Evolutionary conservation across 805 yeast species (phyloP).

Genomic region (Starmerella scarabaei): DNA sequence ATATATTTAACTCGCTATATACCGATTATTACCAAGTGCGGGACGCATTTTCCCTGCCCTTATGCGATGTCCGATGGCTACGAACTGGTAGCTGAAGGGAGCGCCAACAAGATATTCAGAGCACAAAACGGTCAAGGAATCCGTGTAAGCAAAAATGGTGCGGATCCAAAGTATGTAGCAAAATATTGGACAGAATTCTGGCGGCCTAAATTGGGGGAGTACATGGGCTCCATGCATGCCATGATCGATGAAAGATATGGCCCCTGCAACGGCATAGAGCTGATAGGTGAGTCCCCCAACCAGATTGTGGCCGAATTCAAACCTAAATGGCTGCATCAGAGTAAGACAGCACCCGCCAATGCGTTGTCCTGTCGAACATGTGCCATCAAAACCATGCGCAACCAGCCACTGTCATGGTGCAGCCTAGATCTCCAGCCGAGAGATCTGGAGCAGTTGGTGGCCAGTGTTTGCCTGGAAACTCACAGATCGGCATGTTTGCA

Average conservation of each 20-base stretch:
- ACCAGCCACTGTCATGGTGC: constrained; percentile 31
- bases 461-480: not conserved
- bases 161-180: constrained; percentile 32
- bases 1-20: too few relatives aligned
- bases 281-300: constrained; percentile 16
- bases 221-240: constrained; percentile 11
- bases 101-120: constrained; percentile 11
- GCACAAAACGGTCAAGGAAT: constrained; percentile 1
- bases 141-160: constrained; percentile 26
- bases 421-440: constrained; percentile 33
- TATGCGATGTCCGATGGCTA: too few relatives aligned
- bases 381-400: constrained; percentile 34
- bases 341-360: constrained; percentile 29
- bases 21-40: too few relatives aligned
- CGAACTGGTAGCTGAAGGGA: constrained; percentile 11
- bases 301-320: constrained; percentile 36
- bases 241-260: constrained; percentile 13
- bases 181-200: constrained; percentile 17
- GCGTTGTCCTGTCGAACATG: constrained; percentile 43
- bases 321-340: constrained; percentile 49
- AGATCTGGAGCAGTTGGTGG: constrained; percentile 15
- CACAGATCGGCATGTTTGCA: constrained; percentile 10
- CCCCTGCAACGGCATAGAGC: constrained; percentile 13
- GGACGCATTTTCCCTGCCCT: too few relatives aligned
- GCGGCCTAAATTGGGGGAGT: constrained; percentile 14